A percentile compares a stretch with the other conserved stretches of the same genome.
Evolutionary conservation across 2,329 filamentous ascomycete genomes (phyloP).

Genomic region (Penicillium fuscoglaucum): DNA sequence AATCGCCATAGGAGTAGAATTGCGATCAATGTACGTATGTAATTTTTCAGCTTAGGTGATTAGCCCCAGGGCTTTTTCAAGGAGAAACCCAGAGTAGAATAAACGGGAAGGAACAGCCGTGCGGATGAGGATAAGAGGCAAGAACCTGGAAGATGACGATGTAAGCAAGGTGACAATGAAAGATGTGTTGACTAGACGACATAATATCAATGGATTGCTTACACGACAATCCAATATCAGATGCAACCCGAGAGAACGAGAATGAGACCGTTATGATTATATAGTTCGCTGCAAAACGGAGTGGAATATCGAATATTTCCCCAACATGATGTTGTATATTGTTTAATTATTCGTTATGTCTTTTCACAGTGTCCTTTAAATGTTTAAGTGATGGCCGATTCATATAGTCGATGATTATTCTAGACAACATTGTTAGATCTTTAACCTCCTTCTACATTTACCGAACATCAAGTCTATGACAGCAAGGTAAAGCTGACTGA

Average conservation of each 20-base stretch:
- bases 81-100: not conserved
- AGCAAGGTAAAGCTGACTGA: no score
- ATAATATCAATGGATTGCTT: not conserved
- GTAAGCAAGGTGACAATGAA: not conserved
- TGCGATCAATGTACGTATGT: not conserved
- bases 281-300: not conserved
- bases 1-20: no score
- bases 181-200: not conserved
- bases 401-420: no score
- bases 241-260: not conserved
- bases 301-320: not conserved
- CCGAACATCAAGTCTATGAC: no score
- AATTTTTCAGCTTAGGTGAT: not conserved
- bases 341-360: not conserved
- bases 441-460: no score
- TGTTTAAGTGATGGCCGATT: no score
- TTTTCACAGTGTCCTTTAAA: not conserved
- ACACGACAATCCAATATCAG: not conserved
- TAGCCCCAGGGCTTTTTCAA: not conserved
- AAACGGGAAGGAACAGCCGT: not conserved
- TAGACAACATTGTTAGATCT: no score
- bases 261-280: not conserved
- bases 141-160: not conserved
- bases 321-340: no score
- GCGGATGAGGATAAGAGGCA: not conserved